These are phyloP conservation scores for Lathyrus sativus DNA, from an alignment of 306 rosid species.

Conservation along the genomic window DNA sequence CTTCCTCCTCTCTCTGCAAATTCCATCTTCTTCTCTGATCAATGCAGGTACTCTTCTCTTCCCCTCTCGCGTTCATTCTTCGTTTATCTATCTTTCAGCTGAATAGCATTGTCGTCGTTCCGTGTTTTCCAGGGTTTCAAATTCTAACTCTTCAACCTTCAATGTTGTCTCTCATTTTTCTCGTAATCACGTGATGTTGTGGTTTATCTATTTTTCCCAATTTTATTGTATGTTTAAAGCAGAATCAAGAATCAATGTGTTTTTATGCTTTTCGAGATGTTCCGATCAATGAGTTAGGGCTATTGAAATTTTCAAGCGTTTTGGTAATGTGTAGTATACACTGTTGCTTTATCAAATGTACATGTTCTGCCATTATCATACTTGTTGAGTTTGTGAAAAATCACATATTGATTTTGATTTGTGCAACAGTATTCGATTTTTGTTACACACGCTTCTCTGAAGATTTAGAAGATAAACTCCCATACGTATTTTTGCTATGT, in stretches of 20 bases:
- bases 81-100: slow-evolving; percentile 25
- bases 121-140: slow-evolving; percentile 12
- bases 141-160: slow-evolving; percentile 32
- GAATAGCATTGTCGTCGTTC: slow-evolving; percentile 28
- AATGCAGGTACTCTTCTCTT: slow-evolving; percentile 59
- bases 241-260: not conserved
- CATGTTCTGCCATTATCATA: slow-evolving; percentile 13
- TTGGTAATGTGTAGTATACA: slow-evolving; percentile 13
- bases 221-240: not conserved
- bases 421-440: slow-evolving; percentile 16
- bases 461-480: slow-evolving; percentile 22
- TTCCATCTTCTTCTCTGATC: slow-evolving; percentile 51
- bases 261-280: slow-evolving; percentile 12
- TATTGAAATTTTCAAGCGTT: slow-evolving; percentile 20
- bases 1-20: slow-evolving; percentile 14
- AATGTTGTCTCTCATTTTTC: slow-evolving; percentile 13
- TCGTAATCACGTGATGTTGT: not conserved
- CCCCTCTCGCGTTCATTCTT: slow-evolving; percentile 23
- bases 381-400: slow-evolving; percentile 22
- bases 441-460: slow-evolving; percentile 27
- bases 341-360: slow-evolving; percentile 13
- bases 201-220: not conserved
- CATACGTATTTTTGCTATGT: not conserved
- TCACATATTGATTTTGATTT: slow-evolving; percentile 36
- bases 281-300: slow-evolving; percentile 18